These are phyloP conservation scores for Cadophora malorum DNA, from an alignment of 2,329 filamentous ascomycete species.

Conservation along the genomic window DNA sequence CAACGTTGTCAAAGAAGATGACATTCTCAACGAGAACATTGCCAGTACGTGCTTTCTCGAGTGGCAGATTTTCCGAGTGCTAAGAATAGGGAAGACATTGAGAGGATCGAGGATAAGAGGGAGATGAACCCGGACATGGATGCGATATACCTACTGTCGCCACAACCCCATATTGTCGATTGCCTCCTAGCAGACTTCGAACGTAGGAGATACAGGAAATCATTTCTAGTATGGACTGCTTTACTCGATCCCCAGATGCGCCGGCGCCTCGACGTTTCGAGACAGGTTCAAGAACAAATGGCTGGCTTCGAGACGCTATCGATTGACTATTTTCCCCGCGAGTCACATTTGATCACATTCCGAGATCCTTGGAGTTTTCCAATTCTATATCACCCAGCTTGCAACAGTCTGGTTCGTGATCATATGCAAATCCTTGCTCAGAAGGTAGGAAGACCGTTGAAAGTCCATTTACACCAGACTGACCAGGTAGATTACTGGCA, in stretches of 20 bases:
- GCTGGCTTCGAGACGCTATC: conserved; percentile 83
- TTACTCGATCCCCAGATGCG: conserved; percentile 74
- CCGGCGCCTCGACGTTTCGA: conserved; percentile 75
- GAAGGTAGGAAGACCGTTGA: conserved; percentile 64
- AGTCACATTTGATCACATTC: conserved; percentile 91
- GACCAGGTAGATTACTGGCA: conserved; percentile 72
- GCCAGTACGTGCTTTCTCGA: conserved; percentile 67
- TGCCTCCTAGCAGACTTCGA: conserved; percentile 94
- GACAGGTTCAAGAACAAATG: conserved; percentile 73
- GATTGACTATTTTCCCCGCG: conserved; percentile 87
- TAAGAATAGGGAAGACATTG: conserved; percentile 71
- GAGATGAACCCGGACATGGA: conserved; percentile 88
- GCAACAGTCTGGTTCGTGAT: conserved; percentile 80
- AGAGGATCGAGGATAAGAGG: conserved; percentile 87
- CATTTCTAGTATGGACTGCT: conserved; percentile 84
- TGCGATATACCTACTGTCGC: conserved; percentile 89
- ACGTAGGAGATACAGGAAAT: conserved; percentile 77
- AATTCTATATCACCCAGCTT: conserved; percentile 86
- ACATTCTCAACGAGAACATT: conserved; percentile 95
- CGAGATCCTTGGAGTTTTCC: conserved; percentile 96
- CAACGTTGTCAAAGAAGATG: conserved; percentile 92
- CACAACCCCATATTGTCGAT: conserved; percentile 87
- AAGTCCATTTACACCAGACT: conserved; percentile 31
- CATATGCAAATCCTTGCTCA: conserved; percentile 88
- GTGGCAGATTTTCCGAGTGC: conserved; percentile 8